Percentiles rank a stretch among this genome's conserved stretches.
These are phyloP conservation scores for Paradendryphiella salina DNA, from an alignment of 2,329 filamentous ascomycete species.

Conservation along the genomic window DNA sequence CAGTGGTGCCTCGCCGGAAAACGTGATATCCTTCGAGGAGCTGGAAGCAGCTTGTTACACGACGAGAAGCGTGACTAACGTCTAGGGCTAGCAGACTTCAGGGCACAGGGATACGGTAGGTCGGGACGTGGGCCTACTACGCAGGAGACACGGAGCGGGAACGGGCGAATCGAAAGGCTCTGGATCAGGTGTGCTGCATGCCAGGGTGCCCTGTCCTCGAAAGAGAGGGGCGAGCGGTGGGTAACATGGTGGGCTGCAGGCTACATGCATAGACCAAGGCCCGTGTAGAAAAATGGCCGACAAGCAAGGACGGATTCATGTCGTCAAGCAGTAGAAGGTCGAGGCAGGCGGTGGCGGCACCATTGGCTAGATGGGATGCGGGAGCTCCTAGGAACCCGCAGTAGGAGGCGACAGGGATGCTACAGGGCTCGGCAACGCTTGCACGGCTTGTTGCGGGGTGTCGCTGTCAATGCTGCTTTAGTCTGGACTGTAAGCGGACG, in stretches of 20 bases:
- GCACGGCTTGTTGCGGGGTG: constrained; percentile 46
- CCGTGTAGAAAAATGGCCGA: constrained; percentile 48
- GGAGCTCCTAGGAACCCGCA: constrained; percentile 46
- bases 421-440: constrained; percentile 50
- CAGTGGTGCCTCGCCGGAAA: constrained; percentile 41
- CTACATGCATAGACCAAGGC: constrained; percentile 41
- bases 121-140: constrained; percentile 47
- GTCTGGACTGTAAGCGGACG: constrained; percentile 27
- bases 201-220: constrained; percentile 41
- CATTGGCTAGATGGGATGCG: constrained; percentile 45
- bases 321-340: constrained; percentile 43
- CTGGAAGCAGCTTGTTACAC: constrained; percentile 48
- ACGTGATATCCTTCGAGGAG: constrained; percentile 47
- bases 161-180: constrained; percentile 44
- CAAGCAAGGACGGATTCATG: constrained; percentile 46
- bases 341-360: constrained; percentile 40
- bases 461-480: constrained; percentile 36
- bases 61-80: constrained; percentile 46
- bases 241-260: constrained; percentile 43
- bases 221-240: constrained; percentile 37
- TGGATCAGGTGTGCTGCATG: constrained; percentile 44
- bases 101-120: constrained; percentile 47
- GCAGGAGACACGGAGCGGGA: constrained; percentile 38
- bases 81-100: constrained; percentile 43
- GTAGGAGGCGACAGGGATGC: constrained; percentile 34